Evolutionary conservation across 768 basidiomycete genomes (phyloP), one percentile per base, ranked within the genome.

Genomic region (Xanthoconium stramineum): DNA sequence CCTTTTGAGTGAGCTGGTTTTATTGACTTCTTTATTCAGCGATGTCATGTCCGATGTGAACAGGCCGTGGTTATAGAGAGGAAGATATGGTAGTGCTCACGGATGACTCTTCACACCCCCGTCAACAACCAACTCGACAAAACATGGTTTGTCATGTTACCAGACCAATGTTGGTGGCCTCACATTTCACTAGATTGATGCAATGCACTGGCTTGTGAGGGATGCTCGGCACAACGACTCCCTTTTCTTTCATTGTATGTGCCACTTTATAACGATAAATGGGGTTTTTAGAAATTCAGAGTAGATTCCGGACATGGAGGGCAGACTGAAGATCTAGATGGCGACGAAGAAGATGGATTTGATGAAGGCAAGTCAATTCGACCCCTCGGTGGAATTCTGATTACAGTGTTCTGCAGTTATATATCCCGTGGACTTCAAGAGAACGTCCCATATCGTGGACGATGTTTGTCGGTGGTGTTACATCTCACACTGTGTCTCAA

Each of bases 261-360:
- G 2, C 14, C 30, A 19, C 43, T 7, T 3, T 54, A 12, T 44
- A 29, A 44, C 15, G 1, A 35, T 19, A 19, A 40, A 2, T 11
- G 11, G 20, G 20, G 5, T 9, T 3, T 15, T 20, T 15, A 44
- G 8, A 0, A 13, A 39, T 38, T 1, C 9, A 30, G 24, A 20
- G 42, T 46, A 91, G 91, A 92, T 70, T 96, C 94, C 6, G 95
- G 95, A 14, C 96, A 98, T 61, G 96, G 96, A 37, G 94, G 93
- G 14, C 94, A 94, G 72, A 88, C 88, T 0, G 80, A 88, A 58
- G 96, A 97, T 70, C 35, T 73, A 3, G 84, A 92, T 61, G 91
- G 91, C 1, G 91, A 94, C 62, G 91, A 95, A 72, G 82, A 72
- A 0, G 93, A 94, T 68, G 94, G 94, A 13, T 83, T 73, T 60